phyloP scores from a whole-genome alignment of 257 asterid genomes.

The Solanum piurae region DNA sequence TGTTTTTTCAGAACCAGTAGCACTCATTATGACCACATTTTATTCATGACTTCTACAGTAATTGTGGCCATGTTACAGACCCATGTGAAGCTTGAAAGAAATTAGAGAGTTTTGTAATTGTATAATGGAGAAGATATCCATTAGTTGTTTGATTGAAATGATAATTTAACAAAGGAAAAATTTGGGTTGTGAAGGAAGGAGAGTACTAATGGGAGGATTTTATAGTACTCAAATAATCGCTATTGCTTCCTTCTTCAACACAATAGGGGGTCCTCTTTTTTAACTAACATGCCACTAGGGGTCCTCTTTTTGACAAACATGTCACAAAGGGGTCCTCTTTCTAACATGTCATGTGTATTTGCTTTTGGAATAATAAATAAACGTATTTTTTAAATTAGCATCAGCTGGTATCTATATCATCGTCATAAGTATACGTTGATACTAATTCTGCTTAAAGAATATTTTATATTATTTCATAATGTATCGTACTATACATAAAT shows the following conservation, averaged over 20 bases:
- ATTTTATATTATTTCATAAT: too few species aligned
- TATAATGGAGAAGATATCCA: neutral
- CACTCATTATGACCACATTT: constrained; percentile 45
- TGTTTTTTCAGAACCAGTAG: constrained; percentile 66
- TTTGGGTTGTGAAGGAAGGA: neutral
- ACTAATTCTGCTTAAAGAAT: too few species aligned
- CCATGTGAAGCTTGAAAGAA: neutral
- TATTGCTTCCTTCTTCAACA: neutral
- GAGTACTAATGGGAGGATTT: neutral
- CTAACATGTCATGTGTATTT: neutral
- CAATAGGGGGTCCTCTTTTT: neutral
- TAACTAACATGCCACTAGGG: neutral
- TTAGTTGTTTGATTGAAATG: neutral
- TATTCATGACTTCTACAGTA: neutral
- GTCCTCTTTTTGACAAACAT: neutral
- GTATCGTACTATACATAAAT: too few species aligned
- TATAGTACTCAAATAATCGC: neutral
- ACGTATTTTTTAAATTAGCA: too few species aligned
- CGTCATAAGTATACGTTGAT: too few species aligned
- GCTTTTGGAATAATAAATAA: too few species aligned
- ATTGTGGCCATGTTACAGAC: neutral
- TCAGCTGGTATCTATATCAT: too few species aligned
- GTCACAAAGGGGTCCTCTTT: neutral
- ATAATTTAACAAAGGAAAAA: neutral
- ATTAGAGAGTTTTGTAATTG: neutral